Conservation (phyloP, 2,329 filamentous ascomycete genomes). For the Fusarium euwallaceae region DNA sequence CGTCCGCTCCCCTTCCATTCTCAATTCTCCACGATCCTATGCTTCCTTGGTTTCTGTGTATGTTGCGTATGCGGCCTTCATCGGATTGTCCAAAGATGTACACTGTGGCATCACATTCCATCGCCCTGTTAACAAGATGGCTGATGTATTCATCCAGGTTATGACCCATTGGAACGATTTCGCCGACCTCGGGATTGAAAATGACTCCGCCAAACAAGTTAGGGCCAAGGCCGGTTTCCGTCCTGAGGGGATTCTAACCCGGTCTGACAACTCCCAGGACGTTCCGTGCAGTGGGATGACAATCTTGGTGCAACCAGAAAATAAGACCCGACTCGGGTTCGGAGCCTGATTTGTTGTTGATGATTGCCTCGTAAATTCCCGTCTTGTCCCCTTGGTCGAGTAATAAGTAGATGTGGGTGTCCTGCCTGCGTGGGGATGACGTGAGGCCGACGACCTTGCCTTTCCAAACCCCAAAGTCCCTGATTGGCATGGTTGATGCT, state of each 20-base stretch:
- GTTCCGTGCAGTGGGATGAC: neutral
- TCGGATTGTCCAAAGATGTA: conserved; percentile 6
- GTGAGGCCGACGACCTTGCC: conserved; percentile 2
- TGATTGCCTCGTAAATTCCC: neutral
- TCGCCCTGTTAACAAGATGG: neutral
- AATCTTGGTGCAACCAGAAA: conserved; percentile 2
- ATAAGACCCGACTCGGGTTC: neutral
- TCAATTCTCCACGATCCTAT: neutral
- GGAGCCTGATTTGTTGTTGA: neutral
- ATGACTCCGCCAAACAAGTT: neutral
- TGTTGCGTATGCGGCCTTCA: neutral
- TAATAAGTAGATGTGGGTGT: neutral
- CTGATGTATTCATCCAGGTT: neutral
- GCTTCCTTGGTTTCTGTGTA: conserved; percentile 1
- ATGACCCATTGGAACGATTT: neutral
- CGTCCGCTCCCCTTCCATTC: conserved; percentile 23
- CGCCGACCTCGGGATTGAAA: neutral
- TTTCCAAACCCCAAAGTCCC: conserved; percentile 3
- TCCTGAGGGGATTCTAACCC: neutral
- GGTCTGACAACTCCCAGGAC: neutral
- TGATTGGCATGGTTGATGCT: neutral
- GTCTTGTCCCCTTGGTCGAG: neutral
- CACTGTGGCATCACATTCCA: neutral
- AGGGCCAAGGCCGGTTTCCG: neutral
- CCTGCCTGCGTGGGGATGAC: neutral